These are phyloP conservation scores for Sarocladium strictum DNA, from an alignment of 2,329 filamentous ascomycete genomes.

Conservation along the genomic window DNA sequence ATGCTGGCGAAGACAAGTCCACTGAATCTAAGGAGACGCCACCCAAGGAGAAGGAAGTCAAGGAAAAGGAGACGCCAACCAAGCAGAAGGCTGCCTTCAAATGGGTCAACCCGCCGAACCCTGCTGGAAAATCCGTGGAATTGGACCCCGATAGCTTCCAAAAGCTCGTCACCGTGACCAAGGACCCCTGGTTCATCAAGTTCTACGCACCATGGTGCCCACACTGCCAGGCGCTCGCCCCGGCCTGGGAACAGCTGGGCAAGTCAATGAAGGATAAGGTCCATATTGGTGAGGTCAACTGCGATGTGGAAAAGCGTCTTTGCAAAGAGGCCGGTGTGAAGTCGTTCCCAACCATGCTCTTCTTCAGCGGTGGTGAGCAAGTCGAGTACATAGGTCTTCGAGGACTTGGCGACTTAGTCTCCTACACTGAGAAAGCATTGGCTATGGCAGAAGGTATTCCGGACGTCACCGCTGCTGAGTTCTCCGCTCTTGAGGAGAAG, in stretches of 20 bases:
- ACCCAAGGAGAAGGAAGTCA: not conserved
- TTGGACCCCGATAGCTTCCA: conserved; percentile 85
- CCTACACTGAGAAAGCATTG: conserved; percentile 80
- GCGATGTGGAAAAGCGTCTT: conserved; percentile 76
- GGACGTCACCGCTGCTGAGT: conserved; percentile 70
- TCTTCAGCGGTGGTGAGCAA: conserved; percentile 86
- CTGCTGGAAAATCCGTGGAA: conserved; percentile 65
- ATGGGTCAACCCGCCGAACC: conserved; percentile 51
- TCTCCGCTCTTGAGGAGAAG: conserved; percentile 80
- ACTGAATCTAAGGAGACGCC: conserved; percentile 33
- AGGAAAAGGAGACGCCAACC: not conserved
- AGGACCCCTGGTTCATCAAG: conserved; percentile 97
- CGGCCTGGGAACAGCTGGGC: conserved; percentile 83
- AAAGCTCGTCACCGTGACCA: conserved; percentile 74
- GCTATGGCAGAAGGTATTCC: conserved; percentile 70
- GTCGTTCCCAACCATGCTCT: conserved; percentile 83
- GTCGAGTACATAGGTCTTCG: conserved; percentile 91
- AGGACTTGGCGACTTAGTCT: conserved; percentile 82
- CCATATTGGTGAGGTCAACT: conserved; percentile 95
- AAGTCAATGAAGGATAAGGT: conserved; percentile 86
- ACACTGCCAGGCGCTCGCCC: conserved; percentile 89
- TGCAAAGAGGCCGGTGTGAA: conserved; percentile 83
- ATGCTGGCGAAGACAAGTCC: conserved; percentile 16
- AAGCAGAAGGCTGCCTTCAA: too few species aligned
- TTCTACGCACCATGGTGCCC: conserved; percentile 98